Conservation (phyloP, 2,329 filamentous ascomycete genomes). For the Exophiala lecanii-corni region DNA sequence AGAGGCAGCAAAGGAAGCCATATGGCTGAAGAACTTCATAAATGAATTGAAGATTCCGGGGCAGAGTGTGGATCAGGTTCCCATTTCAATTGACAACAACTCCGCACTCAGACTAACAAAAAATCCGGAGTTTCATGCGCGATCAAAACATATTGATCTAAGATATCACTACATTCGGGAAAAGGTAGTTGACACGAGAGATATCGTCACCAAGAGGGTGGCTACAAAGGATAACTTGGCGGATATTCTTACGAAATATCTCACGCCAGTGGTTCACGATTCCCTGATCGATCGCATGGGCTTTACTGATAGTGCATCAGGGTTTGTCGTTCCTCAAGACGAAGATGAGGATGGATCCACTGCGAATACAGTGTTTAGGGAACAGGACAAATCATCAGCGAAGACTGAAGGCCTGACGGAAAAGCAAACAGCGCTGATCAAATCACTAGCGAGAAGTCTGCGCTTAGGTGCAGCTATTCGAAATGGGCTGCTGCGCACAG, state of each 20-base stretch:
- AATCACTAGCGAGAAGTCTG: too few species aligned
- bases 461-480: too few species aligned
- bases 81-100: conserved; percentile 15
- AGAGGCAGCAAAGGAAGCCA: conserved; percentile 9
- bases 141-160: conserved; percentile 19
- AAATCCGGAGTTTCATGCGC: conserved; percentile 4
- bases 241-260: conserved; percentile 9
- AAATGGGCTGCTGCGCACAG: too few species aligned
- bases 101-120: conserved; percentile 5
- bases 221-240: conserved; percentile 9
- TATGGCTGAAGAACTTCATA: conserved; percentile 11
- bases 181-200: not conserved
- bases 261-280: not conserved
- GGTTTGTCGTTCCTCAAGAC: conserved; percentile 42
- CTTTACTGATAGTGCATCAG: too few species aligned
- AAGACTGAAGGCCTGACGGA: too few species aligned
- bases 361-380: too few species aligned
- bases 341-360: conserved; percentile 16
- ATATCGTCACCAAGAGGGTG: conserved; percentile 7
- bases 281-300: too few species aligned
- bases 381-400: too few species aligned
- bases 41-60: conserved; percentile 8
- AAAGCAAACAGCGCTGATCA: too few species aligned
- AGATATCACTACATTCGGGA: conserved; percentile 13
- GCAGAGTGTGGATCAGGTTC: not conserved